Base-by-base conservation (phyloP, 345 rosid genomes). In the Lepidium africanum region DNA sequence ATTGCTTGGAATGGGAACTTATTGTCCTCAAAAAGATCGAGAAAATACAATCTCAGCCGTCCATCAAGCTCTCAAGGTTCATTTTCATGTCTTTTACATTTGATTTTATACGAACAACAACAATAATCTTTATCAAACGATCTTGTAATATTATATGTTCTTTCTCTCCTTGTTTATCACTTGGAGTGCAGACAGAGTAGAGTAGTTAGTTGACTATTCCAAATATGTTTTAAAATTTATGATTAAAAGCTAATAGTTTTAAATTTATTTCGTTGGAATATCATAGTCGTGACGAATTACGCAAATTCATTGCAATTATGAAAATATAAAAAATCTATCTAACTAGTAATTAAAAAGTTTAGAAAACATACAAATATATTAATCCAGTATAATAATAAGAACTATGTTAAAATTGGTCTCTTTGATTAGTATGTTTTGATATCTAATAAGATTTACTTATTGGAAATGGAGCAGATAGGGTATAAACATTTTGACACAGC, bases 401-500 rank as follows among this genome's bases (percentile, higher is more conserved):
- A 25, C 27, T 25, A 25, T 25, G 27, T 25, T 25, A 2, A 25
- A 25, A 25, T 3, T 25, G 27, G 3, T 25, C 27, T 2, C 4
- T 2, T 25, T 2, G 4, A 2, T 3, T 25, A 25, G 4, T 25
- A 25, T 25, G 59, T 21, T 21, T 21, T 21, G 23, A 21, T 21
- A 21, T 21, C 23, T 21, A 21, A 21, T n/a, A n/a, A n/a, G n/a
- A n/a, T 43, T 38, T 21, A 23, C 55, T 61, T 47, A 5, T 10
- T 42, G 52, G 4, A 63, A 55, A 61, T 16, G 40, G 6, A 63
- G 62, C 85, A 93, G 97, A 74, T 83, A 67, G 97, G 98, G 15
- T 93, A 90, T 65, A 79, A 94, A 66, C 98, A 93, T 79, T 84
- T 93, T 35, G 98, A 90, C 73, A 88, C 98, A 0, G 97, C 96